Evolutionary conservation across 768 basidiomycete species (phyloP).

Genomic region (Gloeopeniophorella convolvens): DNA sequence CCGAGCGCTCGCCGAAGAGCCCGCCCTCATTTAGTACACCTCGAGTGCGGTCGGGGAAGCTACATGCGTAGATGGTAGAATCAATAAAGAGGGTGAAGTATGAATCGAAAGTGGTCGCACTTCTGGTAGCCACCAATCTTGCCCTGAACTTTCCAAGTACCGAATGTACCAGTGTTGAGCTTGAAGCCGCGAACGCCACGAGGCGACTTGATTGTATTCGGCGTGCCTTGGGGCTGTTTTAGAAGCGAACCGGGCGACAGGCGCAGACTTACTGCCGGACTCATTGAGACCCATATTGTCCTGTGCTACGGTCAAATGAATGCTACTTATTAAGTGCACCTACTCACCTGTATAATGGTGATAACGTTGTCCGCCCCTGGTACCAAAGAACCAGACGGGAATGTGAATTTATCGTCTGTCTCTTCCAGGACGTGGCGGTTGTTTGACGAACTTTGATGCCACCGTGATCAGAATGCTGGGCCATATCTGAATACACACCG

Average conservation of each 20-base stretch:
- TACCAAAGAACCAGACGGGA: conserved; percentile 50
- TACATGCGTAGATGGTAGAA: conserved; percentile 25
- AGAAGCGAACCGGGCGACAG: conserved; percentile 16
- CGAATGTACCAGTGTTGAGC: conserved; percentile 49
- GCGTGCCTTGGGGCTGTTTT: conserved; percentile 26
- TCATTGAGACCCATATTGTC: conserved; percentile 80
- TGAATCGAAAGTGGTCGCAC: conserved; percentile 21
- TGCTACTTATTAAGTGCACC: too few species aligned
- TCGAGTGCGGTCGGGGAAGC: conserved; percentile 61
- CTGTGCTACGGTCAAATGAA: too few species aligned
- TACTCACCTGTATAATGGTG: conserved; percentile 64
- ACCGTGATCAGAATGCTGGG: neutral
- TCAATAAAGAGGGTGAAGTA: neutral
- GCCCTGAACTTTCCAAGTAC: conserved; percentile 40
- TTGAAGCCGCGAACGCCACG: conserved; percentile 74
- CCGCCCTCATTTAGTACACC: conserved; percentile 44
- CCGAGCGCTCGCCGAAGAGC: conserved; percentile 36
- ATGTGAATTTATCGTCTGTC: conserved; percentile 58
- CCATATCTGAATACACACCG: neutral
- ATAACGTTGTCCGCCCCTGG: conserved; percentile 62
- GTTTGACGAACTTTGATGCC: conserved; percentile 52
- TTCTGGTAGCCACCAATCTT: conserved; percentile 37
- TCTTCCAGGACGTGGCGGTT: conserved; percentile 54
- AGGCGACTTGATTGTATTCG: conserved; percentile 61
- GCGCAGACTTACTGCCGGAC: conserved; percentile 36